phyloP scores from a whole-genome alignment of 78 protist species.

The Dictyostelium brefeldianum region DNA sequence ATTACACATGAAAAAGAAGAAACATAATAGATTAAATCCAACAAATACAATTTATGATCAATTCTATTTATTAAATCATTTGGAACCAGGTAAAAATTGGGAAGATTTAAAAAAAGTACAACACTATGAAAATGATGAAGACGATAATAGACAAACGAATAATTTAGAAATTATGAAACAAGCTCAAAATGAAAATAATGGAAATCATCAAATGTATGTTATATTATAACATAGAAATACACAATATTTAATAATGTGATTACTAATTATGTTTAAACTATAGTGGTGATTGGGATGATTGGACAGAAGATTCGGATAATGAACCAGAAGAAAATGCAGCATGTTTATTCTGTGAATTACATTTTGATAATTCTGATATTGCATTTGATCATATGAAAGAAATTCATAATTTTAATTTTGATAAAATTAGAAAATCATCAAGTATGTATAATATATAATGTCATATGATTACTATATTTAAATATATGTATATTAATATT shows the following conservation, averaged over 20 bases:
- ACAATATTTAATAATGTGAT: too few relatives aligned
- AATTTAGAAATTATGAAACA: conserved; percentile 32
- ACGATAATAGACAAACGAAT: not conserved
- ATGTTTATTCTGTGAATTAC: conserved; percentile 45
- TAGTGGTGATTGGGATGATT: conserved; percentile 75
- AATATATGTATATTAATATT: too few relatives aligned
- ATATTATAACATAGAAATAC: too few relatives aligned
- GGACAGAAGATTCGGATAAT: conserved; percentile 44
- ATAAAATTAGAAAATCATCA: conserved; percentile 36
- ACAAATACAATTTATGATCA: conserved; percentile 74
- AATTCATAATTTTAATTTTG: conserved; percentile 45
- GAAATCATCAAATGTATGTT: conserved; percentile 8
- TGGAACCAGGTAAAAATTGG: conserved; percentile 80
- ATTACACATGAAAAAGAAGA: conserved; percentile 84
- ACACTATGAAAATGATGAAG: conserved; percentile 13
- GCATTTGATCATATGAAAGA: conserved; percentile 48
- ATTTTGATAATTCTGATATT: conserved; percentile 32
- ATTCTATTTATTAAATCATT: conserved; percentile 77
- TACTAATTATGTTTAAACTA: not conserved
- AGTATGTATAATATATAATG: conserved; percentile 46
- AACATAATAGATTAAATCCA: conserved; percentile 76
- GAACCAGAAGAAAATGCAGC: conserved; percentile 40
- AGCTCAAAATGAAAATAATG: conserved; percentile 39
- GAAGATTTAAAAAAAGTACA: conserved; percentile 58
- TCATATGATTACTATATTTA: not conserved